Evolutionary conservation across 441 rosid genomes (phyloP).

Genomic region (Kokia cookei): DNA sequence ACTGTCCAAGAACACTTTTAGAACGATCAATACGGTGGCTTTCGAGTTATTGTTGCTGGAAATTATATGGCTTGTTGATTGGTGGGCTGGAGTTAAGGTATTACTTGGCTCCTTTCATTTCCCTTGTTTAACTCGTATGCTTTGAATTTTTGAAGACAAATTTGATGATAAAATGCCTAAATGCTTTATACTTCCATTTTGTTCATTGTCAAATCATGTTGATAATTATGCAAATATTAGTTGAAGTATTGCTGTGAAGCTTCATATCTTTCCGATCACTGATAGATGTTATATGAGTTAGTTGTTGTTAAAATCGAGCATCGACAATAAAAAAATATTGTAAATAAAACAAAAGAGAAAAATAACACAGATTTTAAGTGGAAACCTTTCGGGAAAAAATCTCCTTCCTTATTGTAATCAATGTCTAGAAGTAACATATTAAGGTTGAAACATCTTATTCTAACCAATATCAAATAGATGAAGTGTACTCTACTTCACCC

Average conservation of each 20-base stretch:
- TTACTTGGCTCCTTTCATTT: background rate
- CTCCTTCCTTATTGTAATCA: too few relatives aligned
- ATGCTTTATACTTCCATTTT: background rate
- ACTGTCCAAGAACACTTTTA: constrained; percentile 52
- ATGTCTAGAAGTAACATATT: too few relatives aligned
- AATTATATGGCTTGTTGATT: constrained; percentile 67
- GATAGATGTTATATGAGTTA: background rate
- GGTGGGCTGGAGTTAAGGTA: constrained; percentile 86
- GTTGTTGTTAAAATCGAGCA: background rate
- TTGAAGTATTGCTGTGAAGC: background rate
- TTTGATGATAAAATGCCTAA: background rate
- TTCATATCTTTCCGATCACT: background rate
- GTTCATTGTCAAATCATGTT: background rate
- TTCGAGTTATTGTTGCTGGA: constrained; percentile 70
- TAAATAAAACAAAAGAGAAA: too few relatives aligned
- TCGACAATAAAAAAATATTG: too few relatives aligned
- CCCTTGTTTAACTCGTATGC: background rate
- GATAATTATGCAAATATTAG: background rate
- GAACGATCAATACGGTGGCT: constrained; percentile 53
- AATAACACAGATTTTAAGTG: too few relatives aligned
- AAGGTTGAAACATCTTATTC: too few relatives aligned
- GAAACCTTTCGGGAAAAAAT: too few relatives aligned
- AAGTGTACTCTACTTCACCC: too few relatives aligned
- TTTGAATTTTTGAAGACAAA: background rate
- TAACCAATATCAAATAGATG: too few relatives aligned